Evolutionary conservation across 441 rosid genomes (phyloP).

Genomic region (Flueggea neowawraea): DNA sequence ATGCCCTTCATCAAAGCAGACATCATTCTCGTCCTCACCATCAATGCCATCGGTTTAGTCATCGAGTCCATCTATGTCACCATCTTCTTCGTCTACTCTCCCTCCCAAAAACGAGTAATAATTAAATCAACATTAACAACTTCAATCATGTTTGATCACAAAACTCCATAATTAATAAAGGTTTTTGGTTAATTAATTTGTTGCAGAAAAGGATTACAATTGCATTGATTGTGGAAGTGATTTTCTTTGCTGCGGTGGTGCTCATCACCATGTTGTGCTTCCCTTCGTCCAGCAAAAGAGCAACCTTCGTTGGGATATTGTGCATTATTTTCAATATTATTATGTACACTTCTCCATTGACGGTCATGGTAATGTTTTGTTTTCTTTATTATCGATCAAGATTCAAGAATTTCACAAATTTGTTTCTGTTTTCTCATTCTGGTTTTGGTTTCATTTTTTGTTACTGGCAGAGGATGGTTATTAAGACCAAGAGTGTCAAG

Average conservation of each 20-base stretch:
- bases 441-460: not conserved
- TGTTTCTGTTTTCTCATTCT: not conserved
- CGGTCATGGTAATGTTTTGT: constrained; percentile 49
- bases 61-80: constrained; percentile 45
- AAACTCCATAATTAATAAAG: not conserved
- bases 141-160: not conserved
- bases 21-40: constrained; percentile 55
- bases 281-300: constrained; percentile 38
- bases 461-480: constrained; percentile 36
- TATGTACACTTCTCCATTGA: constrained; percentile 70
- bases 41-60: constrained; percentile 51
- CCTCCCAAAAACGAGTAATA: constrained; percentile 34
- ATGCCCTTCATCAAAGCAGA: constrained; percentile 59
- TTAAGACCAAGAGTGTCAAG: constrained; percentile 50
- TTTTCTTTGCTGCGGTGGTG: constrained; percentile 37
- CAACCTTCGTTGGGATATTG: constrained; percentile 49
- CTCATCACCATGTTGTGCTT: constrained; percentile 32
- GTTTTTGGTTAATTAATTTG: not conserved
- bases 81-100: constrained; percentile 51
- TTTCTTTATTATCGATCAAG: not conserved
- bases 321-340: constrained; percentile 48
- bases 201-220: constrained; percentile 43
- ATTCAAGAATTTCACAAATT: not conserved
- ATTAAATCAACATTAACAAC: too few species aligned
- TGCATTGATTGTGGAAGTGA: constrained; percentile 31